A percentile compares a stretch with the other conserved stretches of the same genome.
Conservation (phyloP, 2,329 filamentous ascomycete species). For the Aspergillus japonicus region DNA sequence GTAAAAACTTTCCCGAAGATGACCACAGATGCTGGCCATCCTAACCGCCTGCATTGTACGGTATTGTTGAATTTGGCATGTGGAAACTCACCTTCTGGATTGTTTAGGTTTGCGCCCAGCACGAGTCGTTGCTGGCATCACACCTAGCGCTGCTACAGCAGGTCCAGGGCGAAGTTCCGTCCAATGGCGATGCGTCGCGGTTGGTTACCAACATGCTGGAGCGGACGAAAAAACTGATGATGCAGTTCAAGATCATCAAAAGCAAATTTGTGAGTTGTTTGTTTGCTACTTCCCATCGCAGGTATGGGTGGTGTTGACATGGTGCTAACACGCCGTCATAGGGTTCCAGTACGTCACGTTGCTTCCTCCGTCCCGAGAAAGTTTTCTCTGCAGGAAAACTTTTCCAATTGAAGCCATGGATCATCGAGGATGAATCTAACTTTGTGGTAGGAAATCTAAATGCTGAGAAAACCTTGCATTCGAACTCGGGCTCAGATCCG, state of each 20-base stretch:
- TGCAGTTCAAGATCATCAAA: constrained; percentile 36
- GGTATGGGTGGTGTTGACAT: no score
- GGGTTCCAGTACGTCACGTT: background rate
- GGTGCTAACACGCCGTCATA: background rate
- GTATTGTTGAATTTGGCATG: no score
- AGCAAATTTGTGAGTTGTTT: constrained; percentile 35
- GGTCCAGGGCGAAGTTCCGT: constrained; percentile 31
- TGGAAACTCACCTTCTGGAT: background rate
- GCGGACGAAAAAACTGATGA: constrained; percentile 39
- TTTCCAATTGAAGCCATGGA: background rate
- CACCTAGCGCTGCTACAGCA: constrained; percentile 41
- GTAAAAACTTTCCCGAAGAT: background rate
- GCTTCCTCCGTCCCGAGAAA: background rate
- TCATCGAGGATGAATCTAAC: background rate
- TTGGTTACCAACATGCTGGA: constrained; percentile 39
- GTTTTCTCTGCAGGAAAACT: background rate
- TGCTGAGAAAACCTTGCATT: background rate
- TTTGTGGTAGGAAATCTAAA: background rate
- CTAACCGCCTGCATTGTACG: background rate
- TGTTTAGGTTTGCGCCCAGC: constrained; percentile 40
- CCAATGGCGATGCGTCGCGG: constrained; percentile 29
- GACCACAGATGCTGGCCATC: background rate
- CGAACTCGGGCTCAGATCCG: background rate
- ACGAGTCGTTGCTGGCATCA: constrained; percentile 40
- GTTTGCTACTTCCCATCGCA: no score